These are phyloP conservation scores for Malus asiatica DNA, from an alignment of 306 rosid species.

Conservation along the genomic window DNA sequence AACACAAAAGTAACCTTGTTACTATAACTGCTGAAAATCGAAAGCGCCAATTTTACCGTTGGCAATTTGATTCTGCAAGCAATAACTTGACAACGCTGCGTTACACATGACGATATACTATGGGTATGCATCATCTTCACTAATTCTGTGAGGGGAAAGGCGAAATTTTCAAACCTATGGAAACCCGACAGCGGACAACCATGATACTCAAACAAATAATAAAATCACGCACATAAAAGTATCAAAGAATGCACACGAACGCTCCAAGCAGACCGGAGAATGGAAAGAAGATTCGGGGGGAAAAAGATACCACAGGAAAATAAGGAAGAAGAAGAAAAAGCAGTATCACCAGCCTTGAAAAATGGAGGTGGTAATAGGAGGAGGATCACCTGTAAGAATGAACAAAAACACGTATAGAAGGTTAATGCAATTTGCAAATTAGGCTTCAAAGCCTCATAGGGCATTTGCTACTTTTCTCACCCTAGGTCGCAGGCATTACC, in stretches of 20 bases:
- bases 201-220: neutral
- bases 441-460: neutral
- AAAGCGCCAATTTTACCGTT: neutral
- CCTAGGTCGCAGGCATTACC: slow-evolving; percentile 1
- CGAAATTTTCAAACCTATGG: neutral
- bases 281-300: neutral
- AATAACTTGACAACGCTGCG: neutral
- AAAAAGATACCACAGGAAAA: slow-evolving; percentile 11
- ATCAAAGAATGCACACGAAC: neutral
- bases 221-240: neutral
- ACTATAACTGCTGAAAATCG: neutral
- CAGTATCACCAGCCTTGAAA: slow-evolving; percentile 35
- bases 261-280: neutral
- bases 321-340: neutral
- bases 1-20: neutral
- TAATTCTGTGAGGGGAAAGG: neutral
- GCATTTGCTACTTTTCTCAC: neutral
- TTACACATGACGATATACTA: neutral
- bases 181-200: neutral
- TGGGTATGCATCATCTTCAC: neutral
- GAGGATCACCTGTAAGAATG: slow-evolving; percentile 33
- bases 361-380: slow-evolving; percentile 33
- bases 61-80: neutral
- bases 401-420: neutral
- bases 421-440: neutral